Evolutionary conservation across 2,329 filamentous ascomycete genomes (phyloP).

Genomic region (Verticillium klebahnii): DNA sequence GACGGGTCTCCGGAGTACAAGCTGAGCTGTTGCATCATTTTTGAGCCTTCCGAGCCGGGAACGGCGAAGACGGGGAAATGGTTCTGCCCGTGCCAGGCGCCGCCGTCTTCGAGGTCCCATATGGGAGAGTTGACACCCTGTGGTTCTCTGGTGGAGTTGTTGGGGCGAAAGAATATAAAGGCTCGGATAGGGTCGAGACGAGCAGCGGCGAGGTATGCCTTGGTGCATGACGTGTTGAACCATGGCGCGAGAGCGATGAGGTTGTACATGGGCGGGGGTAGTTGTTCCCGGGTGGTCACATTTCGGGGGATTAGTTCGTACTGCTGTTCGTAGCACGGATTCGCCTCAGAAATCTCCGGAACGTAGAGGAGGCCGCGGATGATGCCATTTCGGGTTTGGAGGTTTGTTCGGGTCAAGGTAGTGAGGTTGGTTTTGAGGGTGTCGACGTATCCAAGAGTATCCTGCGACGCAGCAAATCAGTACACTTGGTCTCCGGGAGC

Average conservation of each 20-base stretch:
- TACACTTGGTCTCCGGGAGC: conserved; percentile 19
- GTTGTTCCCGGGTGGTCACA: conserved; percentile 66
- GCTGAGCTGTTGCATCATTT: conserved; percentile 67
- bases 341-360: conserved; percentile 57
- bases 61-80: conserved; percentile 81
- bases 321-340: conserved; percentile 60
- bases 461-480: background rate
- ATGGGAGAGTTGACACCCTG: conserved; percentile 57
- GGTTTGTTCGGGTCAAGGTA: conserved; percentile 68
- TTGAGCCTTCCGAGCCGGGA: conserved; percentile 58
- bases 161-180: conserved; percentile 60
- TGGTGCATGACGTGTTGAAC: conserved; percentile 69
- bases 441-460: conserved; percentile 45
- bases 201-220: conserved; percentile 64
- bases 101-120: conserved; percentile 69
- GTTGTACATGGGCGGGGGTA: conserved; percentile 65
- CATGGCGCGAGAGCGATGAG: conserved; percentile 83
- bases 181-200: conserved; percentile 54
- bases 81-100: conserved; percentile 66
- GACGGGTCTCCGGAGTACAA: conserved; percentile 74
- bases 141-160: conserved; percentile 53
- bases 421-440: conserved; percentile 57
- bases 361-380: conserved; percentile 83
- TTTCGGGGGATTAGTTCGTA: conserved; percentile 67
- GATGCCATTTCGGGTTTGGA: conserved; percentile 51